Evolutionary conservation across 345 rosid species (phyloP), one percentile per base, ranked within the genome.

Genomic region (Erucastrum elatum): DNA sequence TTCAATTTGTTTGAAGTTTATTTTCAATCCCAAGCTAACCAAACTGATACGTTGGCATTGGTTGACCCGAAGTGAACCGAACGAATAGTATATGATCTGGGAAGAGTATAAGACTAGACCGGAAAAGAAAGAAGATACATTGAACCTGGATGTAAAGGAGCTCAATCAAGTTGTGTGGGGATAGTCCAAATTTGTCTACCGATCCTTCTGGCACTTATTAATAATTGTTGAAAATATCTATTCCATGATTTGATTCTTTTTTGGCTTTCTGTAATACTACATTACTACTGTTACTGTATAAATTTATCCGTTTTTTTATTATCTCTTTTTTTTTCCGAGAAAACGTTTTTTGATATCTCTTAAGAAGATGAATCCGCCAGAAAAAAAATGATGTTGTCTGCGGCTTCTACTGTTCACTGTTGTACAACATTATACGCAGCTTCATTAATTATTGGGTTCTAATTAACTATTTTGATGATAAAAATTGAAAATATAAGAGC

Each of bases 111-210:
- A 75, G 21, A 53, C 7, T 30, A 12, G 68, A 60, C 51, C 34
- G 60, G 74, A 44, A 6, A 53, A 26, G 55, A 63, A 53, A 53
- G 7, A 3, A 53, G 72, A 65, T 71, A 65, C 67, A 71, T 78
- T 78, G 81, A 78, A 78, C 76, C 67, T 78, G 17, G 81, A 78
- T 76, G 35, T 29, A 3, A 16, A 71, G 67, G 53, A 55, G 8
- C 27, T 56, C 35, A 21, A 55, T 58, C 51, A 37, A 27, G 63
- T 62, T 7, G 5, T 61, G 26, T 62, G 63, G 35, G 53, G 35
- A 37, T 44, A 53, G 13, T 61, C 34, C 17, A 11, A 31, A 31
- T 34, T 12, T 44, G n/a, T 59, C 70, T 77, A 64, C 33, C 15
- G 46, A 34, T 26, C 5, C n/a, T 55, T 39, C 69, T 69, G 74